phyloP scores from a whole-genome alignment of 257 asterid species.

The Penstemon eatonii region DNA sequence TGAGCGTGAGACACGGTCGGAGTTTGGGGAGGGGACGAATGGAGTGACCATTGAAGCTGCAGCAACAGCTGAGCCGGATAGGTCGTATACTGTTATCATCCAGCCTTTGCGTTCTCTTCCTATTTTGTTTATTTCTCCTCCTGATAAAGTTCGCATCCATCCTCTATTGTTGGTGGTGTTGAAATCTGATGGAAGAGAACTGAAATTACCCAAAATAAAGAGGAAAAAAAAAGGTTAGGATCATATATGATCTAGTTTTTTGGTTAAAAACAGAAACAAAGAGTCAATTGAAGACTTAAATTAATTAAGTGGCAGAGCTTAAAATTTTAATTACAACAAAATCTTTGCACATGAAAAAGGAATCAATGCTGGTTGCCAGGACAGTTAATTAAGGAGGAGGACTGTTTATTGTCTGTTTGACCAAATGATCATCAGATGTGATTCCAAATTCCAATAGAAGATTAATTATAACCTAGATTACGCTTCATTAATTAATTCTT shows the following conservation, averaged over 20 bases:
- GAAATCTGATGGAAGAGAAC: slow-evolving; percentile 72
- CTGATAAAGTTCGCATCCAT: slow-evolving; percentile 59
- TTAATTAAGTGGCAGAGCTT: background rate
- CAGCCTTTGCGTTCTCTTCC: slow-evolving; percentile 80
- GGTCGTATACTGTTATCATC: slow-evolving; percentile 78
- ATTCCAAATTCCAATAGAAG: slow-evolving; percentile 19
- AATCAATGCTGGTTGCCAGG: slow-evolving; percentile 36
- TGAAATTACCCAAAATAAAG: slow-evolving; percentile 17
- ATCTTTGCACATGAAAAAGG: slow-evolving; percentile 57
- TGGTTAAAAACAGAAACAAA: background rate
- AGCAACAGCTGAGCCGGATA: slow-evolving; percentile 88
- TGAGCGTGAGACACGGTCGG: slow-evolving; percentile 76
- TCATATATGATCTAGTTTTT: too few species aligned
- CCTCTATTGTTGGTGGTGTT: slow-evolving; percentile 45
- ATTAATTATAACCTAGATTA: slow-evolving; percentile 10
- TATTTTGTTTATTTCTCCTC: slow-evolving; percentile 40
- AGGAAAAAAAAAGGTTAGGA: too few species aligned
- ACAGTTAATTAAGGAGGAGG: slow-evolving; percentile 20
- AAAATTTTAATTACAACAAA: slow-evolving; percentile 27
- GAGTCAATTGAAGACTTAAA: slow-evolving; percentile 21
- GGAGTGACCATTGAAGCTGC: slow-evolving; percentile 96
- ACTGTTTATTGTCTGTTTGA: slow-evolving; percentile 38
- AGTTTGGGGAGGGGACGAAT: slow-evolving; percentile 73
- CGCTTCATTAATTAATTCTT: background rate
- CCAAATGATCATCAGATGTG: slow-evolving; percentile 14